Percentiles rank a stretch among this genome's conserved stretches.
phyloP scores from a whole-genome alignment of 306 rosid genomes.

The Casuarina glauca region DNA sequence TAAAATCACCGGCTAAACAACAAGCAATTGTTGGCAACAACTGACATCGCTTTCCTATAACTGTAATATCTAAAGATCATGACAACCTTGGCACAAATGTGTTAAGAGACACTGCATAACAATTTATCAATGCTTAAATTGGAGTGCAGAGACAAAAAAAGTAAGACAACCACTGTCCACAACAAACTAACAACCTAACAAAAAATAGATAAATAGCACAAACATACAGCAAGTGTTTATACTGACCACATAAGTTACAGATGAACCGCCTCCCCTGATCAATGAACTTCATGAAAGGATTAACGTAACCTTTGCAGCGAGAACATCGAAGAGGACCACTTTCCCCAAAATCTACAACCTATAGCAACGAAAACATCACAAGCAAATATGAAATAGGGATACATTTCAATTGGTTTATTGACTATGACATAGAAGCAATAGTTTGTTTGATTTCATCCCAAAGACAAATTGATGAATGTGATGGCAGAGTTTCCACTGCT shows the following conservation, averaged over 20 bases:
- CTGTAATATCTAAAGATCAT: constrained; percentile 3
- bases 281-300: constrained; percentile 95
- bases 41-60: background rate
- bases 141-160: background rate
- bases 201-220: background rate
- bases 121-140: background rate
- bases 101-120: background rate
- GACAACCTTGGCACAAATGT: background rate
- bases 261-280: constrained; percentile 95
- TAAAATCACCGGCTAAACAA: constrained; percentile 7
- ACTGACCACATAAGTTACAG: constrained; percentile 97
- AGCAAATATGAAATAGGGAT: background rate
- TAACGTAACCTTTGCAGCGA: constrained; percentile 95
- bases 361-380: constrained; percentile 16
- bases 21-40: constrained; percentile 9
- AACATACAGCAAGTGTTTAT: constrained; percentile 15
- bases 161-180: background rate
- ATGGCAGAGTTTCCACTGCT: background rate
- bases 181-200: constrained; percentile 22
- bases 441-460: background rate
- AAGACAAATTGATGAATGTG: background rate
- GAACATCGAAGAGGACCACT: constrained; percentile 97
- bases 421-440: background rate
- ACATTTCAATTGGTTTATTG: background rate
- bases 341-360: constrained; percentile 99